Base-by-base conservation (phyloP, 768 basidiomycete genomes). In the Lactarius hengduanensis region DNA sequence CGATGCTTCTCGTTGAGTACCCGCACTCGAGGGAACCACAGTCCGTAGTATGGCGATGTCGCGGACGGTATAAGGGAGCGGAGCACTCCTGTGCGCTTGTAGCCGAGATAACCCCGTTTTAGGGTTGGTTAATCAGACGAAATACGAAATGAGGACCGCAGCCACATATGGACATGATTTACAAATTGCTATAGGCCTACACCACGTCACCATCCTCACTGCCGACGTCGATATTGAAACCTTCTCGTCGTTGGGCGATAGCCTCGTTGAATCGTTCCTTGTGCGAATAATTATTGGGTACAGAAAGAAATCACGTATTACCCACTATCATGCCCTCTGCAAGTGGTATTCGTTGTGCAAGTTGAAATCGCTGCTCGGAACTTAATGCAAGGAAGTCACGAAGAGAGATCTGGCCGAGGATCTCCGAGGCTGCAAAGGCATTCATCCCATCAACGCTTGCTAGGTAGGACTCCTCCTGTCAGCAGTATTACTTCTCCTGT, bases 31-130 rank as follows among this genome's bases (percentile, higher is more conserved):
- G 58, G 22, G 92, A 93, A 74, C 80, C 94, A 40, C 91, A 93
- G n/a, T 22, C n/a, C 3, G n/a, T 18, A 11, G 45, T 47, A n/a
- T n/a, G 45, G 16, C 70, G 87, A 91, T 73, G 78, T 90, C 1
- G 86, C 92, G 2, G 92, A 94, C 69, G 92, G 90, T 0, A 80
- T 26, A 26, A 16, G 85, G 85, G 73, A 86, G 83, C 69, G n/a
- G 41, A 7, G 32, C 16, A n/a, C 38, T 5, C 11, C 30, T 16
- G 32, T 34, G 54, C 54, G 54, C 16, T 32, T 32, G 54, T 18
- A 50, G 22, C 50, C 50, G 26, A 2, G 8, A 2, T 56, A 56
- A 30, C 65, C 65, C 57, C 16, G 58, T 58, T 54, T 58, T 66
- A 62, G 50, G 65, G 65, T 66, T 62, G n/a, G 4, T 3, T 4